These are phyloP conservation scores for Globisporangium spiculum DNA, from an alignment of 352 stramenopile genomes.

Conservation along the genomic window DNA sequence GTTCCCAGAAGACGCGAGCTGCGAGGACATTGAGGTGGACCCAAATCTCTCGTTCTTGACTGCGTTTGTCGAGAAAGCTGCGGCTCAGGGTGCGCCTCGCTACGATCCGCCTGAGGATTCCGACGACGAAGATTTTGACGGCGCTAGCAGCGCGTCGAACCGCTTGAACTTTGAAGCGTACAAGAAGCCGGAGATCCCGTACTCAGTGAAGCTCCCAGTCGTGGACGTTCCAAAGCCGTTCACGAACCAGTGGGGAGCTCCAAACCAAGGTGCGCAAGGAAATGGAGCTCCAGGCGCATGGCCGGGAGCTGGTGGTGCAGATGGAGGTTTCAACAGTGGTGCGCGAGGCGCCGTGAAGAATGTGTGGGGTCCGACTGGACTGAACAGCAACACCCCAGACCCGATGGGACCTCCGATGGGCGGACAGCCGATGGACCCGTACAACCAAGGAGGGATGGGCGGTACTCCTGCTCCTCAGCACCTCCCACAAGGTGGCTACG, in stretches of 20 bases:
- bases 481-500: slow-evolving; percentile 22
- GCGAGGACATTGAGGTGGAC: slow-evolving; percentile 94
- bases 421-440: slow-evolving; percentile 24
- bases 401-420: slow-evolving; percentile 10
- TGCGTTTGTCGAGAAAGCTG: slow-evolving; percentile 91
- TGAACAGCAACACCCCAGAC: slow-evolving; percentile 37
- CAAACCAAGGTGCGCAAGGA: slow-evolving; percentile 18
- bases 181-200: slow-evolving; percentile 89
- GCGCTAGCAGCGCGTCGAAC: slow-evolving; percentile 55
- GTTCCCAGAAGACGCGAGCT: slow-evolving; percentile 97
- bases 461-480: slow-evolving; percentile 10
- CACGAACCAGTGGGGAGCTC: slow-evolving; percentile 62
- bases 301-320: slow-evolving; percentile 29
- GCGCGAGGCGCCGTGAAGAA: slow-evolving; percentile 59
- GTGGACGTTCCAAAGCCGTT: slow-evolving; percentile 49
- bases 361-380: slow-evolving; percentile 78
- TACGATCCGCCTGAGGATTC: slow-evolving; percentile 96
- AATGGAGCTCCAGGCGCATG: slow-evolving; percentile 26
- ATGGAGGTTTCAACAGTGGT: slow-evolving; percentile 39
- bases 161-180: slow-evolving; percentile 87
- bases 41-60: slow-evolving; percentile 95
- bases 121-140: slow-evolving; percentile 92
- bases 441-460: slow-evolving; percentile 26
- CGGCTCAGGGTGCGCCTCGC: slow-evolving; percentile 88
- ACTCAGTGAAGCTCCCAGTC: slow-evolving; percentile 69